Evolutionary conservation across 2,329 filamentous ascomycete species (phyloP).

Genomic region (Neonectria ditissima): DNA sequence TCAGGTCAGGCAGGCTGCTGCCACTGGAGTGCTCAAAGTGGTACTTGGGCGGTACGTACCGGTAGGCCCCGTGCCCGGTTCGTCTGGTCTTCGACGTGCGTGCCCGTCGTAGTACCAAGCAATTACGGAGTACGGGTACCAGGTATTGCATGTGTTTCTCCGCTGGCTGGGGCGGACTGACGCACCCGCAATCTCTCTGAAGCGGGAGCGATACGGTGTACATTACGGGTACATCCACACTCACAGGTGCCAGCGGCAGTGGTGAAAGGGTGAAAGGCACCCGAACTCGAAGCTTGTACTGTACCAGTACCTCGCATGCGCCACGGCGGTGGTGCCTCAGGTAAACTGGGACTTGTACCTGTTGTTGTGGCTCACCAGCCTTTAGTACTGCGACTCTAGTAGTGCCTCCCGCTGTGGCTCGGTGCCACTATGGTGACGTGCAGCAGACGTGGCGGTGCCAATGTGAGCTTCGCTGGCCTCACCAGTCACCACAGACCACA

Average conservation of each 20-base stretch:
- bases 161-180: slow-evolving; percentile 22
- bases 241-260: neutral
- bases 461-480: slow-evolving; percentile 47
- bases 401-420: slow-evolving; percentile 21
- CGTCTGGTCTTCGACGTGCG: slow-evolving; percentile 14
- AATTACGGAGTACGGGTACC: slow-evolving; percentile 5
- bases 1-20: slow-evolving; percentile 32
- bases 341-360: neutral
- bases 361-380: neutral
- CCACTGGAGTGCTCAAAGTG: slow-evolving; percentile 4
- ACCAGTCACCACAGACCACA: slow-evolving; percentile 36
- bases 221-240: slow-evolving; percentile 14
- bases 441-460: slow-evolving; percentile 42
- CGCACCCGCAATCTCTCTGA: slow-evolving; percentile 26
- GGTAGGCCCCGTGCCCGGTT: slow-evolving; percentile 22
- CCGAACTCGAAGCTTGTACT: neutral
- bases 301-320: neutral
- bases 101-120: neutral
- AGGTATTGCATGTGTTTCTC: neutral
- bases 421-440: neutral
- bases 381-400: neutral
- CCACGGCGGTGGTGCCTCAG: neutral
- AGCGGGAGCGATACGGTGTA: slow-evolving; percentile 6
- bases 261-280: neutral
- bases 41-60: slow-evolving; percentile 22